Percentiles rank a stretch among this genome's conserved stretches.
These are phyloP conservation scores for Xylariaceae sp. DNA, from an alignment of 2,329 filamentous ascomycete species.

Conservation along the genomic window DNA sequence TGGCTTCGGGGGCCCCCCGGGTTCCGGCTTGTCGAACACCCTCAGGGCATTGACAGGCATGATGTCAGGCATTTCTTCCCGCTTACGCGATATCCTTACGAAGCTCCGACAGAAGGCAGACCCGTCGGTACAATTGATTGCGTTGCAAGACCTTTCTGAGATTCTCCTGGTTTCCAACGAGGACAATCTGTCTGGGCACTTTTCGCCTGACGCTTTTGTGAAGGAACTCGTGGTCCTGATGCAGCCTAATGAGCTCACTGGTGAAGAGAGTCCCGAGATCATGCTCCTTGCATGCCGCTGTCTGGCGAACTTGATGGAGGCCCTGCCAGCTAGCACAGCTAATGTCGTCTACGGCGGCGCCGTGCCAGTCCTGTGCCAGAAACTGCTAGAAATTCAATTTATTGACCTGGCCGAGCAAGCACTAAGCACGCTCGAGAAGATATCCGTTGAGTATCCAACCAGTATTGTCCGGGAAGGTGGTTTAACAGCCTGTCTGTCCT, in stretches of 20 bases:
- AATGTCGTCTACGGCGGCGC: slow-evolving; percentile 98
- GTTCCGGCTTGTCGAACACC: slow-evolving; percentile 68
- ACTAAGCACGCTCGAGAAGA: slow-evolving; percentile 93
- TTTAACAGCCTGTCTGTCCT: slow-evolving; percentile 89
- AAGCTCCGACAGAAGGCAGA: slow-evolving; percentile 81
- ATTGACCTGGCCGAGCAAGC: slow-evolving; percentile 98
- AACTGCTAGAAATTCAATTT: slow-evolving; percentile 90
- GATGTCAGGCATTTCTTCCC: slow-evolving; percentile 77
- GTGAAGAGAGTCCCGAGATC: slow-evolving; percentile 89
- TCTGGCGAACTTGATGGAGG: slow-evolving; percentile 96
- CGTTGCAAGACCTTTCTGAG: slow-evolving; percentile 88
- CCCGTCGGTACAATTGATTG: slow-evolving; percentile 81
- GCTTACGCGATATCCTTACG: slow-evolving; percentile 70
- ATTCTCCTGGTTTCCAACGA: slow-evolving; percentile 92
- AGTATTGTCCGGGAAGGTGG: slow-evolving; percentile 95
- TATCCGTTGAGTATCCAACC: slow-evolving; percentile 90
- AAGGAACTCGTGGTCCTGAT: slow-evolving; percentile 90
- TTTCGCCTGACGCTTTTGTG: slow-evolving; percentile 88
- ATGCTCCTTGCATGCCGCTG: slow-evolving; percentile 96
- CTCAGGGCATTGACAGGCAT: slow-evolving; percentile 84
- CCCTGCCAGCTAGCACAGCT: slow-evolving; percentile 82
- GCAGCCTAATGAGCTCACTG: slow-evolving; percentile 76
- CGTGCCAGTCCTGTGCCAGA: slow-evolving; percentile 89
- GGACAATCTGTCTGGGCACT: slow-evolving; percentile 91
- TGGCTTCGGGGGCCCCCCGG: slow-evolving; percentile 61